Conservation (phyloP, 768 basidiomycete genomes). For the Russula earlei region DNA sequence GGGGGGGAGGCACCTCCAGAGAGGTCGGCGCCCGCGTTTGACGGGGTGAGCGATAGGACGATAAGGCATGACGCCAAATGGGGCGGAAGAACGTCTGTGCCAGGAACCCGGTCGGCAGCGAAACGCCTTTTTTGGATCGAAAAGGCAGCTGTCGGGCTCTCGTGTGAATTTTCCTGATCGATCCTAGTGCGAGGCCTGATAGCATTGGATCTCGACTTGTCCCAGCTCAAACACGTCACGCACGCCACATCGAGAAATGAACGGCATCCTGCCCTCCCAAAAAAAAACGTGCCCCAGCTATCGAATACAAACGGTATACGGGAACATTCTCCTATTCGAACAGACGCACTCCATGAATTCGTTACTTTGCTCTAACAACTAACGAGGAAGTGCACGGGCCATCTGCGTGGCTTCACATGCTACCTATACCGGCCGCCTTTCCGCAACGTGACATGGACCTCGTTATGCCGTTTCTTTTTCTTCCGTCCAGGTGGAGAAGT, state of each 20-base stretch:
- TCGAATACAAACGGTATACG: too few relatives aligned
- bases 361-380: background rate
- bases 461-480: background rate
- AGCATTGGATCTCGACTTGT: too few relatives aligned
- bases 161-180: too few relatives aligned
- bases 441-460: background rate
- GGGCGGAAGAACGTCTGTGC: background rate
- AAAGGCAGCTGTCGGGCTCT: too few relatives aligned
- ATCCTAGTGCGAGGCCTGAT: too few relatives aligned
- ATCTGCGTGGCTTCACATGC: background rate
- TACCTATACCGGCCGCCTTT: slow-evolving; percentile 9
- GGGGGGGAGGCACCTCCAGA: too few relatives aligned
- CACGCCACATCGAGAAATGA: too few relatives aligned
- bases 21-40: too few relatives aligned
- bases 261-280: background rate
- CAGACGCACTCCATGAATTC: too few relatives aligned
- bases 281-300: background rate
- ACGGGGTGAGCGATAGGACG: background rate
- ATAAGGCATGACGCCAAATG: background rate
- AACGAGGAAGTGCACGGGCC: background rate
- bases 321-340: too few relatives aligned
- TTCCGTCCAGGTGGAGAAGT: background rate
- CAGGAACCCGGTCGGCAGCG: background rate
- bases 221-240: too few relatives aligned
- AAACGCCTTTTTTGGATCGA: background rate